phyloP scores from a whole-genome alignment of 352 stramenopile genomes.

The Globisporangium nunn region DNA sequence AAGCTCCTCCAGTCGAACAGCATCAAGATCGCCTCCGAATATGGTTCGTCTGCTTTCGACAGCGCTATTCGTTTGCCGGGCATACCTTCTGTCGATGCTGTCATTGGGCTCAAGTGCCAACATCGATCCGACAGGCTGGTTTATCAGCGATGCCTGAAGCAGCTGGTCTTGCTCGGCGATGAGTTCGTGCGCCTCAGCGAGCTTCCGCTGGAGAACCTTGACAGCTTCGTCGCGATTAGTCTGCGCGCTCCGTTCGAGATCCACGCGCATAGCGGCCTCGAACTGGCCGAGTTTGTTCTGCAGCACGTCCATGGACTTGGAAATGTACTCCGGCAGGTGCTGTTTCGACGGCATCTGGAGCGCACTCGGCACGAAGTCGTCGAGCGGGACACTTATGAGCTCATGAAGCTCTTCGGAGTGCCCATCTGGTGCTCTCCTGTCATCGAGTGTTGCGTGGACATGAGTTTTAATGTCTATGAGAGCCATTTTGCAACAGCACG shows the following conservation, averaged over 20 bases:
- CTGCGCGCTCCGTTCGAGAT: slow-evolving; percentile 26
- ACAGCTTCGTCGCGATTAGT: slow-evolving; percentile 22
- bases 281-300: slow-evolving; percentile 44
- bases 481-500: not conserved
- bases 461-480: no score
- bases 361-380: slow-evolving; percentile 55
- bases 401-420: slow-evolving; percentile 41
- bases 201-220: slow-evolving; percentile 42
- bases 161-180: slow-evolving; percentile 67
- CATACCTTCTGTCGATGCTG: not conserved
- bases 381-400: slow-evolving; percentile 44
- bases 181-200: slow-evolving; percentile 52
- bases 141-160: slow-evolving; percentile 49
- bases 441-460: no score
- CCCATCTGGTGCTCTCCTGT: slow-evolving; percentile 34
- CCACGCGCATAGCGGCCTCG: slow-evolving; percentile 45
- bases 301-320: slow-evolving; percentile 37
- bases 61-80: not conserved
- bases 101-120: not conserved
- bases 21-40: not conserved
- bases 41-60: not conserved
- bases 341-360: slow-evolving; percentile 64
- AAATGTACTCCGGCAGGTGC: slow-evolving; percentile 45
- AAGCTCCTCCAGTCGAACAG: not conserved
- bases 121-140: slow-evolving; percentile 4